Base-by-base conservation (phyloP, 176 grass and related monocot species). In the Carex littledalei region DNA sequence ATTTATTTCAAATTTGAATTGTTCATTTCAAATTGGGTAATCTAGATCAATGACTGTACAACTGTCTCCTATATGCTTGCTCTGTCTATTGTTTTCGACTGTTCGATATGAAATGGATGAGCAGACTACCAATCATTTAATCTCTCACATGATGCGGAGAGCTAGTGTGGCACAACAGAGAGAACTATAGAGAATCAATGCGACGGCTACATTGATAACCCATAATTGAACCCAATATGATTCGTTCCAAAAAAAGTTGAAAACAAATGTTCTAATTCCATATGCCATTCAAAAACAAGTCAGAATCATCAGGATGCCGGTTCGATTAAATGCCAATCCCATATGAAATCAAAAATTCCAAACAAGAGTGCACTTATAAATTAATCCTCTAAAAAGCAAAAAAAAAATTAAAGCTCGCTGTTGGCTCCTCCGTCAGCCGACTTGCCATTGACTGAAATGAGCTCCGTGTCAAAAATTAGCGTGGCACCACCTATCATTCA, bases 381-480 rank as follows among this genome's bases (percentile, higher is more conserved):
- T 26, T 78, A 29, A 11, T 78, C 5, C 24, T 57, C 49, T 34
- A 17, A 41, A 45, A 20, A 47, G 17, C 6, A 17, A 45, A 64
- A 22, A 26, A 35, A 22, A 16, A 26, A 57, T 45, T 82, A 94
- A 47, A 98, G 91, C 85, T 95, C 93, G 29, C 77, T 90, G n/a
- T 89, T 87, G 3, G 74, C 26, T 0, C 70, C 20, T 39, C 39
- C 65, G 15, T 34, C 17, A 8, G 88, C 89, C 14, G 91, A 80
- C 85, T 94, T 93, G 21, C 89, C 93, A 83, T 92, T 94, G 0
- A 98, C 87, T 3, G 95, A 87, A 20, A 98, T 90, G 67, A 98
- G 93, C 80, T 98, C 95, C 0, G 95, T 90, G 67, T 95, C 95
- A 18, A 98, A 98, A 45, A 95, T 81, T 10, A 98, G 89, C 59